A percentile compares a stretch with the other conserved stretches of the same genome.
Conservation (phyloP, 2,329 filamentous ascomycete species). For the Beauveria sp. region DNA sequence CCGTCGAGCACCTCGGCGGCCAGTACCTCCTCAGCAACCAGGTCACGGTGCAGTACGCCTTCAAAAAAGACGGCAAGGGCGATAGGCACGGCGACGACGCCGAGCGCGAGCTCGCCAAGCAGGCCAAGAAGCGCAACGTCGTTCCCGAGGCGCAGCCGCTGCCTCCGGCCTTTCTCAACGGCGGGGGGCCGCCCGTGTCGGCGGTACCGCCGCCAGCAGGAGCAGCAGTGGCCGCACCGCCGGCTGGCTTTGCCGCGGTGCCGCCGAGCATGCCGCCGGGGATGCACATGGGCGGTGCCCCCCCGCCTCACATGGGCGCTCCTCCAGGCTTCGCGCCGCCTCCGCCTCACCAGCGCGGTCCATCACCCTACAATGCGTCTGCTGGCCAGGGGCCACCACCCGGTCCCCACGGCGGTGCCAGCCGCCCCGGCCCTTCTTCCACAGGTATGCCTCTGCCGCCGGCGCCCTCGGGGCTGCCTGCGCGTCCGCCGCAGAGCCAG, state of each 20-base stretch:
- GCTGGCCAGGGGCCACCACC: slow-evolving; percentile 17
- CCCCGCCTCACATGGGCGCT: slow-evolving; percentile 10
- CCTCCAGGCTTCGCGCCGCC: slow-evolving; percentile 30
- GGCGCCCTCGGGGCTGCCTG: slow-evolving; percentile 42
- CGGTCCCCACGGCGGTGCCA: slow-evolving; percentile 16
- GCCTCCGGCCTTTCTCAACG: slow-evolving; percentile 61
- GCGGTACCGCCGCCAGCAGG: slow-evolving; percentile 14
- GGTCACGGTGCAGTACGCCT: slow-evolving; percentile 93
- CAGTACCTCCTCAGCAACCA: slow-evolving; percentile 97
- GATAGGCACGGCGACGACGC: slow-evolving; percentile 93
- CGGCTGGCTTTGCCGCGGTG: slow-evolving; percentile 31
- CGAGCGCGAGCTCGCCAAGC: slow-evolving; percentile 81
- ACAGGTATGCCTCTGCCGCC: slow-evolving; percentile 34
- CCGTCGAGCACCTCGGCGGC: slow-evolving; percentile 86
- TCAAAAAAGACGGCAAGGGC: slow-evolving; percentile 98
- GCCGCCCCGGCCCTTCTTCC: slow-evolving; percentile 17
- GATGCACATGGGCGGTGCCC: slow-evolving; percentile 21
- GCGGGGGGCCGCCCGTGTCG: slow-evolving; percentile 14
- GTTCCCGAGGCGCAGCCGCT: slow-evolving; percentile 71
- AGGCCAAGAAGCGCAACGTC: slow-evolving; percentile 92
- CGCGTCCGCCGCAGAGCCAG: slow-evolving; percentile 41
- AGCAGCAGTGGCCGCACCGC: slow-evolving; percentile 15
- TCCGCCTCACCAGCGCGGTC: slow-evolving; percentile 21
- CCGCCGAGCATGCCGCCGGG: slow-evolving; percentile 15
- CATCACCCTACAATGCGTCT: slow-evolving; percentile 26